Percentiles rank a stretch among this genome's conserved stretches.
These are phyloP conservation scores for Pleurotus giganteus DNA, from an alignment of 768 basidiomycete genomes.

Conservation along the genomic window DNA sequence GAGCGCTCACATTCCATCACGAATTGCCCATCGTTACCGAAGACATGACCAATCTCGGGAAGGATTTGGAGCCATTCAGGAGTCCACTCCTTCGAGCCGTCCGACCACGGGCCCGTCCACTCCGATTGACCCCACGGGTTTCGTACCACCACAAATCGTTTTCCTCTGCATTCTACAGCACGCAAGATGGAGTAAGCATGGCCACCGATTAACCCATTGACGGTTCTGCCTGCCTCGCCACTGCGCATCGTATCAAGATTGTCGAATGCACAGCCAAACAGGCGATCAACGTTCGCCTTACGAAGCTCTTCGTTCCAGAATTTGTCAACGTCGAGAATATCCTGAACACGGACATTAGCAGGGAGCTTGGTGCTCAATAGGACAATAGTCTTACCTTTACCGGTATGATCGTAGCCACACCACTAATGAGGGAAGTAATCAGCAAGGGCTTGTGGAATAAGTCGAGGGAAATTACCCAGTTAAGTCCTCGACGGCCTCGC, in stretches of 20 bases:
- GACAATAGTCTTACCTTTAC: slow-evolving; percentile 18
- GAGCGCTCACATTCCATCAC: slow-evolving; percentile 47
- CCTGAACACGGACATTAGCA: slow-evolving; percentile 21
- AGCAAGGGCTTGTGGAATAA: no score
- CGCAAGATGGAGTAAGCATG: slow-evolving; percentile 53
- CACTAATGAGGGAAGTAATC: background rate
- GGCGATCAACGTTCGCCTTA: slow-evolving; percentile 42
- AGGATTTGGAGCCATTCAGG: slow-evolving; percentile 46
- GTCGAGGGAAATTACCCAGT: slow-evolving; percentile 44
- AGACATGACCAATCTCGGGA: slow-evolving; percentile 39
- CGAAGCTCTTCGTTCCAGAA: slow-evolving; percentile 52
- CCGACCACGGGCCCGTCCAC: slow-evolving; percentile 54
- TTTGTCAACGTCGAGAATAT: slow-evolving; percentile 46
- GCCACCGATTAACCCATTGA: slow-evolving; percentile 36
- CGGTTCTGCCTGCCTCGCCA: slow-evolving; percentile 19
- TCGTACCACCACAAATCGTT: slow-evolving; percentile 49
- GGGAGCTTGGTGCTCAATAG: background rate
- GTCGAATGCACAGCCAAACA: slow-evolving; percentile 48
- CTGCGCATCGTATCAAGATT: slow-evolving; percentile 27
- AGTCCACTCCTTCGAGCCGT: slow-evolving; percentile 59
- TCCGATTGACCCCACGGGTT: slow-evolving; percentile 53
- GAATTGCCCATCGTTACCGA: slow-evolving; percentile 53
- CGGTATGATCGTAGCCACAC: slow-evolving; percentile 2
- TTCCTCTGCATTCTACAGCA: slow-evolving; percentile 44
- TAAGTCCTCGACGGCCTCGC: slow-evolving; percentile 55